Base-by-base conservation (phyloP, 495 filamentous ascomycete species). In the Penicillium arizonense region DNA sequence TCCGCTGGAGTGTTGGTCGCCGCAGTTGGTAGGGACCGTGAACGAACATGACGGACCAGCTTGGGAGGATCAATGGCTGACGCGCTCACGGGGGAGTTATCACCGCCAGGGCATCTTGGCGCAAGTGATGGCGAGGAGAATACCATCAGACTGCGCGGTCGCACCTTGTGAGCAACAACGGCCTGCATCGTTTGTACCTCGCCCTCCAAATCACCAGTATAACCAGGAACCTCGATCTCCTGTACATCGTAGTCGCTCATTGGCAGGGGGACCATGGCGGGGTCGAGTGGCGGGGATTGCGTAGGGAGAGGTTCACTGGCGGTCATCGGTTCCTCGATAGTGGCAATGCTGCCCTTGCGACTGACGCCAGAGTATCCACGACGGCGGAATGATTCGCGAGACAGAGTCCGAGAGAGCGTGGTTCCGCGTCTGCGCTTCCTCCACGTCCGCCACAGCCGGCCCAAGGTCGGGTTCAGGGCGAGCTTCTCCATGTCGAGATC, bases 371-470 rank as follows among this genome's bases (percentile, higher is more conserved):
- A 48, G 39, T 65, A 66, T 14, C 57, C 54, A 35, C 72, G 75
- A 41, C 71, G 75, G 5, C 51, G 55, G 45, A 80, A 63, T 0
- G 77, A 80, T 48, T 80, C 77, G 43, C 73, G 61, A 4, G 74
- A 77, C 14, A 73, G 41, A 5, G 71, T 62, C 30, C 71, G 64
- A 10, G 74, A 68, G 14, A 76, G 43, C 16, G 61, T 73, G 8
- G 71, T 65, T 3, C 68, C 52, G 40, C 77, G 72, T 42, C 88
- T 81, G 52, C 84, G 85, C 71, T 96, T 95, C 64, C 92, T 89
- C 95, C 95, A 99, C 28, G 89, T 87, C 59, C 95, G 83, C 95
- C 95, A 99, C 28, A 97, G 71, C 32, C 93, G 77, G 12, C 95
- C 92, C 3, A 99, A 72, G 11, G 89, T 92, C 37, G 89, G 78